Base-by-base conservation (phyloP, 2,329 filamentous ascomycete species). In the Pestalotiopsis sp. region DNA sequence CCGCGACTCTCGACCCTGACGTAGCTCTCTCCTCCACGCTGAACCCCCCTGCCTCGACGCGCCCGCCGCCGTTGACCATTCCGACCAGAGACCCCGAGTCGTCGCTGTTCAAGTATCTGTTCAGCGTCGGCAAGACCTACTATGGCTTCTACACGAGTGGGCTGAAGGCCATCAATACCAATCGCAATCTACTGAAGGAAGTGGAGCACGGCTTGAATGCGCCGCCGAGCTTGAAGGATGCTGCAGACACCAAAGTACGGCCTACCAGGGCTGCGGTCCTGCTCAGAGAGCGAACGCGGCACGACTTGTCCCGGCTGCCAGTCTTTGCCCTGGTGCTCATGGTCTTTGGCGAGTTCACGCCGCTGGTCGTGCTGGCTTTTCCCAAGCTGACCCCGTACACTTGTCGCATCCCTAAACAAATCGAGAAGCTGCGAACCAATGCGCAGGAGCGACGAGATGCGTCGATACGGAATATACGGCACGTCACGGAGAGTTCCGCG, bases 121-220 rank as follows among this genome's bases (percentile, higher is more conserved):
- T 88, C 75, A 78, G 81, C 58, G 81, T 91, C 36, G 95, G 93
- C 71, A 92, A 92, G 78, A 89, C 92, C 65, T 97, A 97, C 80
- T 79, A 92, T 11, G 80, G 81, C 45, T 98, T 98, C 87, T 98
- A 98, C 89, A 97, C 96, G 81, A 86, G 89, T 1, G 95, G 95
- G 20, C 81, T 97, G 39, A 90, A 90, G 76, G 90, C 92, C 74
- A 90, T 97, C 65, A 90, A 89, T 78, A 81, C 84, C 69, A 97
- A 97, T 73, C 85, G 87, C 62, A 77, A 82, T 25, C 84, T 86
- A 12, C 78, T 91, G 14, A 79, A 81, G 65, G 79, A 82, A 75
- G 23, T 69, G 66, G 63, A 77, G 81, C 70, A 41, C 84, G 77
- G 78, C 77, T 81, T 67, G 73, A 75, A 64, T 71, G 75, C 65